Conservation (phyloP, 179 eudicot genomes). For the Beta macrorhiza region DNA sequence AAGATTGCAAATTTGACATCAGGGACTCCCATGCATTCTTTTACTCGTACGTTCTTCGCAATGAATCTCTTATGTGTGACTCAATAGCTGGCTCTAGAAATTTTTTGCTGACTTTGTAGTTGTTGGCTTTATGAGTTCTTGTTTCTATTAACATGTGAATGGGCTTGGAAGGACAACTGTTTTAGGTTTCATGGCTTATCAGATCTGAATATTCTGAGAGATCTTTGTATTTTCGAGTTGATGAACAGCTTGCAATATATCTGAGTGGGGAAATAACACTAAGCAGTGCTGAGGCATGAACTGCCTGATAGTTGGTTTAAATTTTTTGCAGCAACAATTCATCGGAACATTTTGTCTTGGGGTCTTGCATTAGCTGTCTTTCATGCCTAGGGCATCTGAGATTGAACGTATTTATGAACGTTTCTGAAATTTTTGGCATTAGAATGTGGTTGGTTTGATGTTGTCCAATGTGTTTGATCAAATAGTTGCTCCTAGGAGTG, state of each 20-base stretch:
- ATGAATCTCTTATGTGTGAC: no score
- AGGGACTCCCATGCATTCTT: not conserved
- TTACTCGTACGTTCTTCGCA: not conserved
- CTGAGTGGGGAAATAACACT: not conserved
- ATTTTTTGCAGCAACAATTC: not conserved
- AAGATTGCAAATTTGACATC: not conserved
- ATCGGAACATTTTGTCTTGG: not conserved
- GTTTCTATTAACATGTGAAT: not conserved
- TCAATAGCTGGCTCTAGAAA: not conserved
- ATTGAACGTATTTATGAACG: not conserved
- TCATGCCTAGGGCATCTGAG: not conserved
- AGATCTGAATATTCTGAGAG: not conserved
- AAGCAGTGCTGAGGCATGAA: not conserved
- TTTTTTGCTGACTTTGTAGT: not conserved
- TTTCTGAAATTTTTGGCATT: not conserved
- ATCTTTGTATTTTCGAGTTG: not conserved
- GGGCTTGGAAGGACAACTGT: not conserved
- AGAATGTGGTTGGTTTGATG: not conserved
- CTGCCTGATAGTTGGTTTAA: not conserved
- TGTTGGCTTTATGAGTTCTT: no score
- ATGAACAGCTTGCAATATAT: no score
- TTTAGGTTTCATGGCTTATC: not conserved
- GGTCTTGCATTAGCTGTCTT: slow-evolving; percentile 1
- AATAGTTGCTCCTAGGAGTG: not conserved
- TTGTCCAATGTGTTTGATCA: not conserved